These are phyloP conservation scores for Iberis amara DNA, from an alignment of 441 rosid genomes.

Conservation along the genomic window DNA sequence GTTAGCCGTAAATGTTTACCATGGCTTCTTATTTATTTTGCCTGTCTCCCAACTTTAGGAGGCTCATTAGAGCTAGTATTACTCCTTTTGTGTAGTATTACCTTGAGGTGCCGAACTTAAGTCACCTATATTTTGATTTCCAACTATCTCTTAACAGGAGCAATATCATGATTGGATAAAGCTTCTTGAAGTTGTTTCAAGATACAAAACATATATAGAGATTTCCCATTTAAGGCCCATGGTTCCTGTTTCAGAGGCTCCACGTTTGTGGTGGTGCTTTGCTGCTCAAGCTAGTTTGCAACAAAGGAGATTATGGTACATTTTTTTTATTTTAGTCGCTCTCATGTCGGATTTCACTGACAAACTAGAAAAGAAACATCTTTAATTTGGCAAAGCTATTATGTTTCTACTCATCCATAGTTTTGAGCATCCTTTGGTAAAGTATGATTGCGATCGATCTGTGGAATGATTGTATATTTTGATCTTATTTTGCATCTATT, in stretches of 20 bases:
- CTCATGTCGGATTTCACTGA: slow-evolving; percentile 16
- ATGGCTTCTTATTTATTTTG: slow-evolving; percentile 5
- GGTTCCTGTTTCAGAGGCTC: slow-evolving; percentile 63
- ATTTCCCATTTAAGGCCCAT: slow-evolving; percentile 85
- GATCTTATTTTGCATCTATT: slow-evolving; percentile 26
- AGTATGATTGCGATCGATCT: not conserved
- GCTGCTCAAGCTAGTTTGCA: slow-evolving; percentile 82
- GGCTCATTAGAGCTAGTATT: slow-evolving; percentile 5
- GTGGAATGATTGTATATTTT: slow-evolving; percentile 17
- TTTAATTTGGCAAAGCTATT: slow-evolving; percentile 15
- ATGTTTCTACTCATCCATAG: slow-evolving; percentile 21
- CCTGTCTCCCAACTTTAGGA: slow-evolving; percentile 8
- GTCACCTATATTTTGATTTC: slow-evolving; percentile 25
- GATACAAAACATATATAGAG: slow-evolving; percentile 75
- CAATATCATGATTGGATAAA: slow-evolving; percentile 98
- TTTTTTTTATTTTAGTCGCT: slow-evolving; percentile 19
- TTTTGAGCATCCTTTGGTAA: slow-evolving; percentile 37
- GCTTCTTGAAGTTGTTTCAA: slow-evolving; percentile 83
- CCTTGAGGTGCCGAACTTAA: slow-evolving; percentile 23
- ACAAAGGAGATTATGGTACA: slow-evolving; percentile 82
- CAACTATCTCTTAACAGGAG: slow-evolving; percentile 42
- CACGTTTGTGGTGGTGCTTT: slow-evolving; percentile 85
- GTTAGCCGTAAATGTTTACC: slow-evolving; percentile 1
- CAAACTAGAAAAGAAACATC: slow-evolving; percentile 5
- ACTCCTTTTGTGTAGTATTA: not conserved